Conservation (phyloP, 2,329 filamentous ascomycete genomes). For the Sporothrix euskadiensis region DNA sequence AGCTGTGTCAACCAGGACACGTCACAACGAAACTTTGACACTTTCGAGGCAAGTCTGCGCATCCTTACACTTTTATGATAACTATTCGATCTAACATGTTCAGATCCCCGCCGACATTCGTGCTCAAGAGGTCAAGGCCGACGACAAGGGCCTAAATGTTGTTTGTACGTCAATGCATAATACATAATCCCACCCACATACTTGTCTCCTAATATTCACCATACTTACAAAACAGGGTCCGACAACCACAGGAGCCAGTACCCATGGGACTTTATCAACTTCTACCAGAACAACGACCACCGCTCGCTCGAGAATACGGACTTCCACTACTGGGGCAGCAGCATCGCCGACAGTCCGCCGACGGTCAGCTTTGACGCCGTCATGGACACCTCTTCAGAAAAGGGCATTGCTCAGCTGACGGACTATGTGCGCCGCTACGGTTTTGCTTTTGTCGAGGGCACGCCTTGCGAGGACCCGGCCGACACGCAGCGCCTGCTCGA, state of each 20-base stretch:
- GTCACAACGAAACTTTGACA: constrained; percentile 67
- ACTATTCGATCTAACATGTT: background rate
- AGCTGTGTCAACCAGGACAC: constrained; percentile 69
- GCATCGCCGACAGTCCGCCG: constrained; percentile 52
- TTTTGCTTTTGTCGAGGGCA: constrained; percentile 73
- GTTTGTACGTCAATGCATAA: constrained; percentile 47
- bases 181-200: background rate
- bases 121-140: constrained; percentile 39
- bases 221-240: constrained; percentile 54
- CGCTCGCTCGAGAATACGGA: constrained; percentile 40
- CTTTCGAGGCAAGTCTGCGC: constrained; percentile 57
- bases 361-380: constrained; percentile 61
- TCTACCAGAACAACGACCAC: constrained; percentile 44
- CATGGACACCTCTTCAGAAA: constrained; percentile 53
- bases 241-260: constrained; percentile 71
- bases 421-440: constrained; percentile 64
- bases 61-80: background rate
- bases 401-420: constrained; percentile 63
- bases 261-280: constrained; percentile 60
- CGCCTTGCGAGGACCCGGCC: constrained; percentile 64
- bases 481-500: constrained; percentile 74
- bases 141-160: constrained; percentile 47
- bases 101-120: constrained; percentile 52
- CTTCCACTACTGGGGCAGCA: constrained; percentile 38
- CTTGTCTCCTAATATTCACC: background rate